Base-by-base conservation (phyloP, 164 flowering plant genomes). In the Warburgia ugandensis region DNA sequence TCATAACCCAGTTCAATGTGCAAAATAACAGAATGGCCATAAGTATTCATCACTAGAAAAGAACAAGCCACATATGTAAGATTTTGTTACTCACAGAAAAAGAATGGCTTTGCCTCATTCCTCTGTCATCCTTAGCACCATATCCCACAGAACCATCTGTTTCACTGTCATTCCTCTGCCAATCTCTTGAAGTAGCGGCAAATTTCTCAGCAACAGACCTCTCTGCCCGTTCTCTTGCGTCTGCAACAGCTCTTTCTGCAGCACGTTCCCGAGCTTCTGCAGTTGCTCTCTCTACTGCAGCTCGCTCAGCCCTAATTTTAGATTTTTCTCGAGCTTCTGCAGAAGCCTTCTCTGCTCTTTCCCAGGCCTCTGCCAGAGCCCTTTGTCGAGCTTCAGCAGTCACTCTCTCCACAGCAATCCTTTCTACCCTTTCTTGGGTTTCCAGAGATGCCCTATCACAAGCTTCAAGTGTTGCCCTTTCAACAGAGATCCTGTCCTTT, bases 251-350 rank as follows among this genome's bases (percentile, higher is more conserved):
- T 67, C 74, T 91, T 56, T 91, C 85, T 20, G 74, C 63, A 48
- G 94, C 96, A 58, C 92, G 92, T 49, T 76, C 78, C 54, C 90
- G 67, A 43, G 94, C 95, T 73, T 85, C 98, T 45, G 79, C 72
- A 32, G 86, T 81, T 49, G 95, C 96, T 61, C 94, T 72, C 63
- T 88, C 96, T 31, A 83, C 90, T 23, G 94, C 96, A 65, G 95
- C 90, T 55, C 94, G 90, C 65, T 81, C 86, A 49, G 77, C 77
- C 65, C 68, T 82, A 23, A 74, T 76, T 73, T 75, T 83, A 65
- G 45, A n/a, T n/a, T n/a, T 84, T 58, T 79, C 89, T 17, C 20
- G 40, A 32, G 77, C 94, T 29, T 75, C 66, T 60, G 56, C 57
- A 59, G 83, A 63, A 32, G 74, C 66, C 73, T 72, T 82, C 44